Base-by-base conservation (phyloP, 108 stramenopile genomes). In the Cylindrotheca closterium region DNA sequence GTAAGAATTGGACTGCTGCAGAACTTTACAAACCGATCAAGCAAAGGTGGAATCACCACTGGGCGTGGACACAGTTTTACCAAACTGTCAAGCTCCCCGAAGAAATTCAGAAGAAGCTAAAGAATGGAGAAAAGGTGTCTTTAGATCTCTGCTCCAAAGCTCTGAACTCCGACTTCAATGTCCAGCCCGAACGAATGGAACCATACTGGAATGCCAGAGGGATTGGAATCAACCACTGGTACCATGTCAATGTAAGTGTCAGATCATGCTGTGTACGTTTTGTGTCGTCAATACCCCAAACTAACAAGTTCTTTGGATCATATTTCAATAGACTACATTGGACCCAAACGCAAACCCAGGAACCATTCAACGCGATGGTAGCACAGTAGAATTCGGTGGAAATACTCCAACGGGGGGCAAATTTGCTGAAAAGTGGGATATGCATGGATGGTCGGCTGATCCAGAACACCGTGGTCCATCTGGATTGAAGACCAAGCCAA, bases 141-240 rank as follows among this genome's bases (percentile, higher is more conserved):
- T 30, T 86, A 30, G 77, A 88, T 52, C 55, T 93, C 21, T 50
- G 70, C 22, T 85, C 77, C 69, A 88, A 87, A 73, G 93, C 93
- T 10, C 48, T 84, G 47, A 86, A 94, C 60, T 58, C 72, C 7
- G 71, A 70, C 12, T 88, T 80, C 66, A 92, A 94, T 60, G 64
- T 73, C 12, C 91, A 94, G 65, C 93, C 93, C 24, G 88, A 92
- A 49, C 3, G 31, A 23, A 61, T 78, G 47, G 85, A 70, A n/a
- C 66, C 85, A 30, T 78, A 82, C 56, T 94, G 88, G 90, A 92
- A 92, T 79, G 65, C 86, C 18, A 78, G 88, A 28, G 93, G 93
- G 12, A 78, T 91, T 49, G 79, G 82, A 37, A 89, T 81, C 52
- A 92, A 92, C 68, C 67, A 81, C 60, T 94, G 88, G 88, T 83